Base-by-base conservation (phyloP, 176 grass and related monocot genomes). In the Oryza coarctata region DNA sequence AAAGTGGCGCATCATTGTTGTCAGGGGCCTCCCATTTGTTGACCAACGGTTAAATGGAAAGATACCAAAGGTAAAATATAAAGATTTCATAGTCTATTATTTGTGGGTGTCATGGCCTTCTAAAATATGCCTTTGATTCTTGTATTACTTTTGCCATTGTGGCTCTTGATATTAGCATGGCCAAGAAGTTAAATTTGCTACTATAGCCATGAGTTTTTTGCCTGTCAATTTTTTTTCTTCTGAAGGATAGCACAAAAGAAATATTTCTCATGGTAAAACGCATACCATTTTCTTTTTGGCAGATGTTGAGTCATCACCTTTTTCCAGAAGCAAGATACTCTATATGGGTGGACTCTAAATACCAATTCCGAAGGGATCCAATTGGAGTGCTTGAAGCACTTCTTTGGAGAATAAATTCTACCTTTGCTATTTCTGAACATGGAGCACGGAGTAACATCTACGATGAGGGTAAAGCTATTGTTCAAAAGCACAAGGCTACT, bases 331-430 rank as follows among this genome's bases (percentile, higher is more conserved):
- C 90, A 52, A 95, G 87, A 49, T 98, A 91, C 73, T 98, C 96
- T 12, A 95, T 98, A 79, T 95, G 96, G 96, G 93, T 98, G n/a
- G 96, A 95, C 70, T 98, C 96, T n/a, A 98, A 98, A 73, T 98
- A 92, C 62, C 96, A 98, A 55, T 95, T 98, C 72, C 80, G 93
- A 73, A 94, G 96, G 58, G 96, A 98, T 86, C 96, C 93, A 4
- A 76, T 98, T 70, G 90, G 89, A 36, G 87, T 95, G 36, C 72
- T 98, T 18, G 96, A 98, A 85, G 90, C 87, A 26, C 79, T 98
- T 40, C 89, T 98, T 81, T 95, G 93, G 96, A 94, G 90, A 57
- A 93, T 85, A 70, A 91, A 92, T 60, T 98, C 90, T 80, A 87
- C 92, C 49, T 88, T 98, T 69, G 93, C 92, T 78, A 95, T 98